Base-by-base conservation (phyloP, 805 yeast species). In the Kazachstania africana region DNA sequence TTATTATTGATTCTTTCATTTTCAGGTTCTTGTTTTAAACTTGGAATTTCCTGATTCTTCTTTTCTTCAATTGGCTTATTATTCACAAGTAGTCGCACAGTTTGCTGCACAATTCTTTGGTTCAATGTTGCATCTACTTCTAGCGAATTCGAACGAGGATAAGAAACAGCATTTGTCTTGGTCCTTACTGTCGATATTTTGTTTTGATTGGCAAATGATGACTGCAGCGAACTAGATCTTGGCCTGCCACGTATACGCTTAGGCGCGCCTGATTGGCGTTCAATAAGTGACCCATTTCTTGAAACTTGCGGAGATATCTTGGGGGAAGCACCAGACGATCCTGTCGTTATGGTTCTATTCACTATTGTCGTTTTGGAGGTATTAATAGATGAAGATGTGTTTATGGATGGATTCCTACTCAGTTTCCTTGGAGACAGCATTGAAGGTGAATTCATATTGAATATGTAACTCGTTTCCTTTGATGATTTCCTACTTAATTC, bases 211-310 rank as follows among this genome's bases (percentile, higher is more conserved):
- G 28, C 21, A 24, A 33, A 34, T 18, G 45, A 33, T 4, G 58
- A 41, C 34, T 55, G 59, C 17, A 55, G 39, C 3, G 61, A 56
- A 1, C 58, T 43, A 6, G 61, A 53, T 29, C 60, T 45, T 16
- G 50, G 45, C 25, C 57, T 41, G 10, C 45, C 41, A 12, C 33
- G 3, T 17, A 16, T 6, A 24, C n/a, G 8, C 31, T 35, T 28
- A 32, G 26, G 24, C 5, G 17, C 23, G 10, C 22, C 8, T 19
- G 8, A 10, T 10, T 16, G 6, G n/a, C 31, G 13, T 14, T 30
- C 34, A n/a, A 29, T 26, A 4, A 35, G 13, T 1, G 45, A 35
- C 3, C 36, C 22, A 24, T 35, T 36, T 23, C 43, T 34, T 4
- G 47, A 38, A 4, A 39, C 25, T 9, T 38, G 26, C 20, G 40